A percentile compares a stretch with the other conserved stretches of the same genome.
phyloP scores from a whole-genome alignment of 164 flowering plant species.

The Chimonanthus salicifolius region DNA sequence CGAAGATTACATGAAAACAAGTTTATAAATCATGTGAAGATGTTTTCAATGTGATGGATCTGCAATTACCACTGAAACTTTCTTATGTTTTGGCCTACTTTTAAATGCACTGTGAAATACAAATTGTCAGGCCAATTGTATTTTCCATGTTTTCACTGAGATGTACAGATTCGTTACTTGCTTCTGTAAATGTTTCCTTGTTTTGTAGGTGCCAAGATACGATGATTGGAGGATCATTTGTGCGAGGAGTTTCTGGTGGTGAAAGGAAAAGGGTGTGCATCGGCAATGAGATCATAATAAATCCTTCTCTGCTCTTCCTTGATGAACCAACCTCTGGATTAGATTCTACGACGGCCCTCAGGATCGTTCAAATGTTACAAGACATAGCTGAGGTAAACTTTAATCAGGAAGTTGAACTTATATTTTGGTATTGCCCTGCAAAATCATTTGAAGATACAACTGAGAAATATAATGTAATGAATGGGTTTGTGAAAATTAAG shows the following conservation, averaged over 20 bases:
- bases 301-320: slow-evolving; percentile 85
- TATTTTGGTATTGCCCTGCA: too few species aligned
- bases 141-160: neutral
- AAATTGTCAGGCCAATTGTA: neutral
- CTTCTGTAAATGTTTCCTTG: neutral
- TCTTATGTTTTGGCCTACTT: too few species aligned
- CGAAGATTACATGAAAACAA: too few species aligned
- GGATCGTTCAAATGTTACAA: slow-evolving; percentile 69
- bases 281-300: slow-evolving; percentile 86
- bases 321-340: slow-evolving; percentile 99
- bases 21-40: too few species aligned
- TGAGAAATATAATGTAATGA: too few species aligned
- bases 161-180: neutral
- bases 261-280: slow-evolving; percentile 92
- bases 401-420: too few species aligned
- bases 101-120: too few species aligned
- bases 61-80: too few species aligned
- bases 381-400: slow-evolving; percentile 81
- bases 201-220: slow-evolving; percentile 83
- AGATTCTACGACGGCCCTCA: slow-evolving; percentile 94
- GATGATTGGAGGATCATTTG: slow-evolving; percentile 91
- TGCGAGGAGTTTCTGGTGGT: slow-evolving; percentile 96
- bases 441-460: too few species aligned
- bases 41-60: too few species aligned
- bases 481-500: neutral